These are phyloP conservation scores for Paecilomyces sp. DNA, from an alignment of 2,329 filamentous ascomycete species.

Conservation along the genomic window DNA sequence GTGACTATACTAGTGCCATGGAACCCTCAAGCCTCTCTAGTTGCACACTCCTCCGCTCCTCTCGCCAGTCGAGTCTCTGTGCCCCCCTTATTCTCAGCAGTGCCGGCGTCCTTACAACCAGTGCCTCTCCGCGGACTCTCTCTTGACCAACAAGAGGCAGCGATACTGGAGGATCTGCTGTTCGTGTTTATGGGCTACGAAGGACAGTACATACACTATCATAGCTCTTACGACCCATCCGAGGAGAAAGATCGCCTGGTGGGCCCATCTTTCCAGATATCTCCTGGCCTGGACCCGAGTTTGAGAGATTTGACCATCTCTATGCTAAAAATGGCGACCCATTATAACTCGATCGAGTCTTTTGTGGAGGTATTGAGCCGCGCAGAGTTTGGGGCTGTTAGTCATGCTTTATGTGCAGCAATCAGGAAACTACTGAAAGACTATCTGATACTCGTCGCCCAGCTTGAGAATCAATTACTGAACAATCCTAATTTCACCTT, in stretches of 20 bases:
- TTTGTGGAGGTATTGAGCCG: constrained; percentile 93
- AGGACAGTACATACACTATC: constrained; percentile 91
- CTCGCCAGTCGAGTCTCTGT: constrained; percentile 61
- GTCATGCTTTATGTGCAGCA: constrained; percentile 91
- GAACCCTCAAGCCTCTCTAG: constrained; percentile 71
- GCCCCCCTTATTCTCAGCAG: constrained; percentile 56
- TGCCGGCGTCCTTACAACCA: constrained; percentile 63
- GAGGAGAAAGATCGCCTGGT: constrained; percentile 81
- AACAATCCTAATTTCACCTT: constrained; percentile 85
- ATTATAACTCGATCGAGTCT: constrained; percentile 83
- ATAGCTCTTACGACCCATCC: constrained; percentile 70
- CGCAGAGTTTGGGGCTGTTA: constrained; percentile 88
- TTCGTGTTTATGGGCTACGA: constrained; percentile 98
- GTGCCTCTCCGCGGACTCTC: constrained; percentile 62
- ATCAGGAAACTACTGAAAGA: constrained; percentile 88
- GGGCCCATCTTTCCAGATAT: constrained; percentile 72
- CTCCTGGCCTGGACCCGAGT: constrained; percentile 82
- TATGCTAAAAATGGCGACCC: constrained; percentile 90
- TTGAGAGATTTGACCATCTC: constrained; percentile 77
- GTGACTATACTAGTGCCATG: constrained; percentile 45
- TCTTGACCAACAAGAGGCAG: constrained; percentile 75
- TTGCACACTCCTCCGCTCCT: constrained; percentile 64
- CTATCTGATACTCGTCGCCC: constrained; percentile 85
- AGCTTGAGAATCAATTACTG: constrained; percentile 86
- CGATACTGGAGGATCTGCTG: constrained; percentile 80